Base-by-base conservation (phyloP, 75 land plant species). In the Cunninghamia lanceolata region DNA sequence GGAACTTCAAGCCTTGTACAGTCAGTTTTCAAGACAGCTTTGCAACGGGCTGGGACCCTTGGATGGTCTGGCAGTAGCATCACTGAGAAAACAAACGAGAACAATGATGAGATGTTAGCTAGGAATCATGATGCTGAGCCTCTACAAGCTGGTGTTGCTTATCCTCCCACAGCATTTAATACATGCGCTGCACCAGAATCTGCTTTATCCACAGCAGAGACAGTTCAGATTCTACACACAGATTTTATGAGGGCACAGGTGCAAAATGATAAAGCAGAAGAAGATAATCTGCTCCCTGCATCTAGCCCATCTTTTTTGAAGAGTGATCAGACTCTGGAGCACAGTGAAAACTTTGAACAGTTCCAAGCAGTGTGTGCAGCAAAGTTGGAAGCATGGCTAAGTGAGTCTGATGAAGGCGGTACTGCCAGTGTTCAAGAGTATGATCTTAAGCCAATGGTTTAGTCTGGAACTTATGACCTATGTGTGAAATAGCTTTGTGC, bases 291-390 rank as follows among this genome's bases (percentile, higher is more conserved):
- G 13, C 50, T 45, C 25, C 82, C 82, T 40, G 47, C 45, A 42
- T 73, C 38, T 32, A 73, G 75, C 36, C 36, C 36, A 73, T 73
- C 75, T 32, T 25, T 32, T 10, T 73, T 73, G 3, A 21, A 4
- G 34, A 80, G 82, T 1, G 32, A 53, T 83, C 56, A 83, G 39
- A 19, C 39, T 17, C 16, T 53, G 25, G 39, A 53, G 32, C 21
- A 4, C 8, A 83, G 28, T 11, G 28, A 54, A 52, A 47, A 53
- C 19, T 83, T 52, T 34, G 84, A 83, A 21, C 38, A 83, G 21
- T 83, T 53, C 54, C 84, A 83, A 83, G 84, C 84, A 83, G 84
- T 50, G 39, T 34, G 53, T 83, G 84, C 84, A 17, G 84, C 84
- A 83, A 83, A 83, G 59, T 83, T 83, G 35, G 84, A 83, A 50